These are phyloP conservation scores for Penicillium riverlandense DNA, from an alignment of 495 filamentous ascomycete species.

Conservation along the genomic window DNA sequence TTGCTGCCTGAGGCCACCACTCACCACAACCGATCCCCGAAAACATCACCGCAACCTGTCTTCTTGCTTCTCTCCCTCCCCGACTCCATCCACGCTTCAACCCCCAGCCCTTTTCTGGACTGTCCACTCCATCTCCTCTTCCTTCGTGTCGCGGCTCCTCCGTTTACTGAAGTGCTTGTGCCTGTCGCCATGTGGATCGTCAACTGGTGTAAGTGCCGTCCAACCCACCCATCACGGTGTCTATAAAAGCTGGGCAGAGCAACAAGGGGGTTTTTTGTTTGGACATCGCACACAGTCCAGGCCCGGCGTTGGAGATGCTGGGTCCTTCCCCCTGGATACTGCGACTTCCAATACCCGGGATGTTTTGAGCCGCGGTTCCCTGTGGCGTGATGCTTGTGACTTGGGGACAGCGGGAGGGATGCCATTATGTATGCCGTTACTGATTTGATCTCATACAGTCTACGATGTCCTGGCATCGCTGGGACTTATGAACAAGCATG, in stretches of 20 bases:
- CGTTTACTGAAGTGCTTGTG: slow-evolving; percentile 2
- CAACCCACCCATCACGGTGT: no score
- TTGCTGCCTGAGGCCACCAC: slow-evolving; percentile 16
- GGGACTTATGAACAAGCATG: slow-evolving; percentile 93
- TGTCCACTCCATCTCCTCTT: slow-evolving; percentile 1
- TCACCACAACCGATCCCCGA: slow-evolving; percentile 10
- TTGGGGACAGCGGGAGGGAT: no score
- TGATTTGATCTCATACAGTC: slow-evolving; percentile 45
- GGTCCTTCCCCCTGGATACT: no score
- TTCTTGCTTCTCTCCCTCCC: slow-evolving; percentile 21
- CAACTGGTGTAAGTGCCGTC: slow-evolving; percentile 77
- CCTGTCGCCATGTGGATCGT: slow-evolving; percentile 78
- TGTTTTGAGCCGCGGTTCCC: no score
- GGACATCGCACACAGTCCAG: no score
- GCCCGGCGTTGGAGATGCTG: no score
- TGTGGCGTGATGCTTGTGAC: no score
- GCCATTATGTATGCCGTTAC: no score
- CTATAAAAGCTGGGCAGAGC: no score
- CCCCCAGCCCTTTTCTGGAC: slow-evolving; percentile 4
- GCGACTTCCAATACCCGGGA: neutral
- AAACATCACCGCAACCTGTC: slow-evolving; percentile 30
- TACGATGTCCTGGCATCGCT: slow-evolving; percentile 87
- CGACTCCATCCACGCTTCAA: slow-evolving; percentile 13
- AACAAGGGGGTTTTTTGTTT: no score
- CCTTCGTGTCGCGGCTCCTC: slow-evolving; percentile 1